Evolutionary conservation across 139 green algal genomes (phyloP).

Genomic region (Bryopsis sp.): DNA sequence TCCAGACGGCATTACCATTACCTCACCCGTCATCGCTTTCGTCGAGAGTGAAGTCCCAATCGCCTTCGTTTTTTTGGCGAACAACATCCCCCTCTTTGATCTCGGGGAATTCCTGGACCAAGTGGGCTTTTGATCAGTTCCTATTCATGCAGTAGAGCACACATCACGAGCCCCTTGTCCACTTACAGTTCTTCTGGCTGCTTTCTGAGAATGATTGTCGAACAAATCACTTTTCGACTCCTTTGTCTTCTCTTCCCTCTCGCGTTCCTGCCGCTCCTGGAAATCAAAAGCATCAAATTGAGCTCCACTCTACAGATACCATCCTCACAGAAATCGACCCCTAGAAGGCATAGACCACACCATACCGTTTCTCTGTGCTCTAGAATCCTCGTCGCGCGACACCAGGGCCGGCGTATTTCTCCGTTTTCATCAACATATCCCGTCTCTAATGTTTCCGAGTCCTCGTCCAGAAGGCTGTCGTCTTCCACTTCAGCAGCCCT

Average conservation of each 20-base stretch:
- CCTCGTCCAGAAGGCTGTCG: conserved; percentile 43
- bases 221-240: background rate
- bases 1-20: background rate
- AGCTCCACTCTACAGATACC: background rate
- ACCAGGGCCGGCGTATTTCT: conserved; percentile 68
- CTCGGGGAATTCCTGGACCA: conserved; percentile 29
- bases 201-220: background rate
- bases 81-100: conserved; percentile 34
- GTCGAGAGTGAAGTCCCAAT: conserved; percentile 62
- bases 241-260: background rate
- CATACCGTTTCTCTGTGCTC: conserved; percentile 63
- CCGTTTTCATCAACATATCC: conserved; percentile 53
- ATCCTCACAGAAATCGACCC: background rate
- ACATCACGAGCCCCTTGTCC: background rate
- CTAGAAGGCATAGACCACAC: background rate
- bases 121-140: background rate
- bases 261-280: background rate
- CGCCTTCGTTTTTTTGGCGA: conserved; percentile 67
- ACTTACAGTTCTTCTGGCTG: conserved; percentile 2
- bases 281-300: background rate
- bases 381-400: conserved; percentile 60
- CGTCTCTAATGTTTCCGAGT: conserved; percentile 45
- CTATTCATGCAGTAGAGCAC: background rate
- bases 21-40: conserved; percentile 43
- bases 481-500: conserved; percentile 24